These are phyloP conservation scores for Backusella psychrophila DNA, from an alignment of 192 early-diverging fungal species.

Conservation along the genomic window DNA sequence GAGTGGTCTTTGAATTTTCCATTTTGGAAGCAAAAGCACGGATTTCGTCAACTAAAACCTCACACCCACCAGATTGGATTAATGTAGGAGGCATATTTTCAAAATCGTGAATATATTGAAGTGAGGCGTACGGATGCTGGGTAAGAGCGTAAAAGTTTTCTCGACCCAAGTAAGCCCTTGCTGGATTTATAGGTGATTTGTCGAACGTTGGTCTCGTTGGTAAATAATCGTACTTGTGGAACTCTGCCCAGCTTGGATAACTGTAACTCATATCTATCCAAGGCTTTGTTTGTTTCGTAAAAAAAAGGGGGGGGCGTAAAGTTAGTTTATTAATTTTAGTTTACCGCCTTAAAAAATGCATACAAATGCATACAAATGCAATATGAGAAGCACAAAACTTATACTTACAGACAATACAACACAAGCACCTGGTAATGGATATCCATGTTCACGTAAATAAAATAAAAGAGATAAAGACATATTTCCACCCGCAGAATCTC, in stretches of 20 bases:
- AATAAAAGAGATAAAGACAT: slow-evolving; percentile 50
- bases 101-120: slow-evolving; percentile 36
- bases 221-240: slow-evolving; percentile 32
- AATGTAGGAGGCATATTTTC: slow-evolving; percentile 42
- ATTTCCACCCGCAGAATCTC: slow-evolving; percentile 72
- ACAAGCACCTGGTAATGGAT: slow-evolving; percentile 43
- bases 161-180: slow-evolving; percentile 38
- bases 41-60: slow-evolving; percentile 45
- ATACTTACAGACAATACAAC: slow-evolving; percentile 53
- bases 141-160: slow-evolving; percentile 30
- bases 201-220: slow-evolving; percentile 26
- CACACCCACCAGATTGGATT: slow-evolving; percentile 48
- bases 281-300: slow-evolving; percentile 29
- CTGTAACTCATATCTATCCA: slow-evolving; percentile 51
- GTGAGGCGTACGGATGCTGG: slow-evolving; percentile 49
- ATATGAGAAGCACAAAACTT: background rate
- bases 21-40: slow-evolving; percentile 13
- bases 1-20: slow-evolving; percentile 10
- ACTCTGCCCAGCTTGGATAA: slow-evolving; percentile 42
- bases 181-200: slow-evolving; percentile 36
- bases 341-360: slow-evolving; percentile 28
- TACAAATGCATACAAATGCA: background rate
- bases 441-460: slow-evolving; percentile 54
- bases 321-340: background rate
- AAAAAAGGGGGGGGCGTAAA: background rate